These are phyloP conservation scores for Ciborinia camelliae DNA, from an alignment of 2,329 filamentous ascomycete species.

Conservation along the genomic window DNA sequence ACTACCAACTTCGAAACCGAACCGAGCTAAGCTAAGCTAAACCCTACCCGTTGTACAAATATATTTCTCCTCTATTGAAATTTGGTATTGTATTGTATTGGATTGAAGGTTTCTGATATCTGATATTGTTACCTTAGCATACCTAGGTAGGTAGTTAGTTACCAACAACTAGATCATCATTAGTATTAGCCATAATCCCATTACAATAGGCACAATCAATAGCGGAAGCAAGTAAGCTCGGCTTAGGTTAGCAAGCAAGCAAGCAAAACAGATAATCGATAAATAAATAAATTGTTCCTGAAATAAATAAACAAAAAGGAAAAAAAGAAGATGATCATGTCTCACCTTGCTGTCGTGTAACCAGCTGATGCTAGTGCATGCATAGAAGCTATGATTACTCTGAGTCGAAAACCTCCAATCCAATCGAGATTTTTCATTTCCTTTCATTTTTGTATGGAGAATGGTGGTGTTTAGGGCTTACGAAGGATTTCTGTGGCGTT, in stretches of 20 bases:
- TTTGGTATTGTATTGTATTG: background rate
- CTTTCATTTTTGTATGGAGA: background rate
- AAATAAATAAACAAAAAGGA: background rate
- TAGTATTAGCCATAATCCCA: no score
- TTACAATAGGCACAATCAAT: background rate
- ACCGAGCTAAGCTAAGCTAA: no score
- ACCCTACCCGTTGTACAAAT: background rate
- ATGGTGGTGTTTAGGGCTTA: background rate
- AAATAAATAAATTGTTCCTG: background rate
- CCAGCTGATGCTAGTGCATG: slow-evolving; percentile 1
- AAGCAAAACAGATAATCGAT: background rate
- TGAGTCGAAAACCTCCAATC: background rate
- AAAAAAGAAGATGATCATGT: slow-evolving; percentile 4
- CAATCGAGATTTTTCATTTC: background rate
- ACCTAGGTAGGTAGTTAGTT: no score
- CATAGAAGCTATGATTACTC: slow-evolving; percentile 1
- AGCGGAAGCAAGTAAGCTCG: no score
- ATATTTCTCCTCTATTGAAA: background rate
- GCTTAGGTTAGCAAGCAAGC: no score
- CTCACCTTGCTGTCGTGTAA: background rate
- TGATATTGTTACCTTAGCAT: background rate
- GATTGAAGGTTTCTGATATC: background rate
- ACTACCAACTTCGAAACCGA: no score
- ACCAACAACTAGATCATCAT: no score
- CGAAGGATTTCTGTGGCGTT: slow-evolving; percentile 16